Conservation (phyloP, 2,329 filamentous ascomycete genomes). For the Fonsecaea monophora region DNA sequence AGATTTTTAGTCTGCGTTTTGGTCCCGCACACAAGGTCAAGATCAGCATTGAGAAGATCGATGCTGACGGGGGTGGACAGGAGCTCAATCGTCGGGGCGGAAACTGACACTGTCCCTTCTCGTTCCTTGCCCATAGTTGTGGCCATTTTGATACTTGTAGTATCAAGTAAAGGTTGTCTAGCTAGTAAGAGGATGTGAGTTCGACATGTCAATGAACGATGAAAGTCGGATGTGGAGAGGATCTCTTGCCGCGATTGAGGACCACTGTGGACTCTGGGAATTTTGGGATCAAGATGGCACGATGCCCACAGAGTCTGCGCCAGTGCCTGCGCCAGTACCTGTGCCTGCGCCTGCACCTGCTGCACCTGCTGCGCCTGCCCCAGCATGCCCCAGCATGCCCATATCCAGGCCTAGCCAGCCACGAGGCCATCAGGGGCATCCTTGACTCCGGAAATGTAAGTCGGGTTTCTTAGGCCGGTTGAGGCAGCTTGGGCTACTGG, state of each 20-base stretch:
- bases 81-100: neutral
- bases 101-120: neutral
- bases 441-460: neutral
- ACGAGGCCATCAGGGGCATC: conserved; percentile 10
- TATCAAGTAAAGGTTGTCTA: neutral
- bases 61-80: neutral
- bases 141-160: neutral
- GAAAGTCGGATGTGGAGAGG: neutral
- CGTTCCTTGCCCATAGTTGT: neutral
- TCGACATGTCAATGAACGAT: neutral
- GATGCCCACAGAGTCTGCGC: neutral
- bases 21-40: neutral
- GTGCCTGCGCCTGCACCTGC: neutral
- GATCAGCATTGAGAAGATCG: neutral
- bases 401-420: neutral
- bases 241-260: neutral
- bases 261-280: neutral
- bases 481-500: conserved; percentile 11
- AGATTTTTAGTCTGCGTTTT: neutral
- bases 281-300: neutral
- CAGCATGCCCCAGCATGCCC: neutral
- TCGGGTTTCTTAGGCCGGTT: conserved; percentile 2
- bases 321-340: neutral
- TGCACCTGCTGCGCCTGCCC: too few relatives aligned
- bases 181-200: neutral